A percentile compares a stretch with the other conserved stretches of the same genome.
These are phyloP conservation scores for Barnettozyma populi DNA, from an alignment of 805 yeast genomes.

Conservation along the genomic window DNA sequence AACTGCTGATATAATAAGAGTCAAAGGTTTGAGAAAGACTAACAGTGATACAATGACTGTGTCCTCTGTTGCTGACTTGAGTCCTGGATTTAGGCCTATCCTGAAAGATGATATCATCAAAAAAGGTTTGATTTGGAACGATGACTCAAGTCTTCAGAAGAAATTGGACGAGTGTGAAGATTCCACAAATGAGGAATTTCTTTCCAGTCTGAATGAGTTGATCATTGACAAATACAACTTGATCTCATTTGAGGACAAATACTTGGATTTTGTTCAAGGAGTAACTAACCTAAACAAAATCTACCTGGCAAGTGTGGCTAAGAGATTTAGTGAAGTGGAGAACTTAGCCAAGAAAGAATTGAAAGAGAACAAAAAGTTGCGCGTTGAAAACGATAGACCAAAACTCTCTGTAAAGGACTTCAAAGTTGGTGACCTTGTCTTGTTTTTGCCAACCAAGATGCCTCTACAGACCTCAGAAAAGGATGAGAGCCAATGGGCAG, in stretches of 20 bases:
- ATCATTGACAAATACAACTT: constrained; percentile 19
- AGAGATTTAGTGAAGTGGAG: constrained; percentile 86
- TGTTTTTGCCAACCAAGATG: constrained; percentile 69
- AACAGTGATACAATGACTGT: constrained; percentile 27
- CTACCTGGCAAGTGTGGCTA: constrained; percentile 45
- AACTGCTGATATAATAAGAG: constrained; percentile 55
- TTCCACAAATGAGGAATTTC: constrained; percentile 10
- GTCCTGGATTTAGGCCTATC: constrained; percentile 35
- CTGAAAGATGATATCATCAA: constrained; percentile 33
- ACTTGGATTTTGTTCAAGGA: constrained; percentile 18
- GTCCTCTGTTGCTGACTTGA: constrained; percentile 29
- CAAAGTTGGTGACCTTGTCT: constrained; percentile 67
- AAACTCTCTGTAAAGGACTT: constrained; percentile 67
- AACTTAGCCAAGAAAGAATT: constrained; percentile 80
- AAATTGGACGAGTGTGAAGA: constrained; percentile 9
- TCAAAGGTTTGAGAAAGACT: constrained; percentile 64
- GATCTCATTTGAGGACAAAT: constrained; percentile 23
- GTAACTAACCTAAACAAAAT: constrained; percentile 25
- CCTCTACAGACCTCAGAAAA: not conserved
- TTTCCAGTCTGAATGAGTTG: constrained; percentile 15
- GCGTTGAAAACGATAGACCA: constrained; percentile 37
- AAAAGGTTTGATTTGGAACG: constrained; percentile 42
- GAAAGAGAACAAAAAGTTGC: constrained; percentile 55
- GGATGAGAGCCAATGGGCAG: constrained; percentile 61
- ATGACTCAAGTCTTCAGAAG: constrained; percentile 23